Evolutionary conservation across 2,329 filamentous ascomycete species (phyloP).

Genomic region (Calonectria pteridis): DNA sequence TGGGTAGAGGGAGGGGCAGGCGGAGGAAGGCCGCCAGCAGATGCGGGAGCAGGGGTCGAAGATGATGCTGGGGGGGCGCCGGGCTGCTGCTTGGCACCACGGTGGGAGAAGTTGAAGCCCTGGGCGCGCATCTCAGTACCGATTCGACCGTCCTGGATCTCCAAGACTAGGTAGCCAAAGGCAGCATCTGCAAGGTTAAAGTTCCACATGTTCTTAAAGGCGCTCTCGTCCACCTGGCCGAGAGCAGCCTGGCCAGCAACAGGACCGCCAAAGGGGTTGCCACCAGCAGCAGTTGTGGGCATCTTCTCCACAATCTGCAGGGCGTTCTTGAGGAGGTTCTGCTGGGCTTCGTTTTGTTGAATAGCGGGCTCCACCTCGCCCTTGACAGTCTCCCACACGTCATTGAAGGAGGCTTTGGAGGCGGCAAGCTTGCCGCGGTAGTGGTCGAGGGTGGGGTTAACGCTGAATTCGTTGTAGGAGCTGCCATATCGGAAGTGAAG

Average conservation of each 20-base stretch:
- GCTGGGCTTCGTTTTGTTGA: conserved; percentile 91
- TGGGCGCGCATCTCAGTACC: conserved; percentile 99
- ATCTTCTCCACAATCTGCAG: conserved; percentile 97
- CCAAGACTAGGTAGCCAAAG: conserved; percentile 94
- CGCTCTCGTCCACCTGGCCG: conserved; percentile 96
- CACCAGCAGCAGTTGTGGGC: conserved; percentile 93
- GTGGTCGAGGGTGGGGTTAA: conserved; percentile 97
- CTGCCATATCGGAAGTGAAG: conserved; percentile 99
- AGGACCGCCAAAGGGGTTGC: conserved; percentile 95
- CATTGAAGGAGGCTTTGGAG: conserved; percentile 98
- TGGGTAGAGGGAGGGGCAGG: conserved; percentile 54
- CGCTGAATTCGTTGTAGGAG: conserved; percentile 99
- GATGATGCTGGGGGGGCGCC: conserved; percentile 50
- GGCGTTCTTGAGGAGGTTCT: conserved; percentile 91
- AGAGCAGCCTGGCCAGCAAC: conserved; percentile 77
- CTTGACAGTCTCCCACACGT: conserved; percentile 99
- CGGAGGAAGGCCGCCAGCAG: conserved; percentile 49
- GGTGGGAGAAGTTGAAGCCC: conserved; percentile 98
- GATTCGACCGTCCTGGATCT: conserved; percentile 95
- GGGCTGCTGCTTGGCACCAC: conserved; percentile 81
- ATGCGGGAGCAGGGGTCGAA: conserved; percentile 42
- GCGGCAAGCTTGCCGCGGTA: conserved; percentile 98
- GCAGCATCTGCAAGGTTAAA: conserved; percentile 98
- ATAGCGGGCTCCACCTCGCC: conserved; percentile 95
- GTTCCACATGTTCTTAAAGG: conserved; percentile 99